These are phyloP conservation scores for Candida boleticola DNA, from an alignment of 805 yeast genomes.

Conservation along the genomic window DNA sequence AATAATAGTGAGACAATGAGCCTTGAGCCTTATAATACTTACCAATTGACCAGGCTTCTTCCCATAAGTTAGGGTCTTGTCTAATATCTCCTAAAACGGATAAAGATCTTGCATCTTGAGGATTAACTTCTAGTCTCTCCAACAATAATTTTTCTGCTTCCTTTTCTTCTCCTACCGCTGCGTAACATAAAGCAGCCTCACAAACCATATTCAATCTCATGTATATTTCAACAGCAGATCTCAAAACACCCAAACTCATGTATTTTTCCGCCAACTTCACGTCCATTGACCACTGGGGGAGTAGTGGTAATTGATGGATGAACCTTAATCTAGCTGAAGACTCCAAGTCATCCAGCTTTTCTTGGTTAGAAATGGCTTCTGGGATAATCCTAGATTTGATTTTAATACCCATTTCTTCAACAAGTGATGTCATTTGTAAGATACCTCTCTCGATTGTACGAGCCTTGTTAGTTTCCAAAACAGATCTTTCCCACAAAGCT, in stretches of 20 bases:
- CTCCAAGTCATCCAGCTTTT: constrained; percentile 20
- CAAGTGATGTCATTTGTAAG: constrained; percentile 86
- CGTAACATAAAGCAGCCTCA: constrained; percentile 88
- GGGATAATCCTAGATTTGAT: constrained; percentile 55
- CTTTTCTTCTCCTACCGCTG: constrained; percentile 72
- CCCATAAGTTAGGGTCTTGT: constrained; percentile 75
- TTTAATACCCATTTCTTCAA: constrained; percentile 79
- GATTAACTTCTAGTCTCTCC: constrained; percentile 51
- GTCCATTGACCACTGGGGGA: constrained; percentile 87
- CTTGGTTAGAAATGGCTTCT: constrained; percentile 23
- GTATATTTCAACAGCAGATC: constrained; percentile 86
- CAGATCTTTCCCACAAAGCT: constrained; percentile 87
- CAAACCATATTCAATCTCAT: constrained; percentile 71
- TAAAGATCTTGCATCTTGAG: constrained; percentile 79
- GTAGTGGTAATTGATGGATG: constrained; percentile 69
- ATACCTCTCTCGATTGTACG: constrained; percentile 93
- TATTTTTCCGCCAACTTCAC: constrained; percentile 78
- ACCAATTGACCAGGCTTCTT: constrained; percentile 82
- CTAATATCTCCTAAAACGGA: constrained; percentile 84
- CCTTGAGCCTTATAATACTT: constrained; percentile 82
- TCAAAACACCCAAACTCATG: constrained; percentile 78
- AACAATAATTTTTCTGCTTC: constrained; percentile 62
- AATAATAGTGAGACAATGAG: constrained; percentile 71
- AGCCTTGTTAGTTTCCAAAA: constrained; percentile 75
- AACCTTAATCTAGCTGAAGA: constrained; percentile 59